phyloP scores from a whole-genome alignment of 768 basidiomycete species.

The Serendipita sp. region DNA sequence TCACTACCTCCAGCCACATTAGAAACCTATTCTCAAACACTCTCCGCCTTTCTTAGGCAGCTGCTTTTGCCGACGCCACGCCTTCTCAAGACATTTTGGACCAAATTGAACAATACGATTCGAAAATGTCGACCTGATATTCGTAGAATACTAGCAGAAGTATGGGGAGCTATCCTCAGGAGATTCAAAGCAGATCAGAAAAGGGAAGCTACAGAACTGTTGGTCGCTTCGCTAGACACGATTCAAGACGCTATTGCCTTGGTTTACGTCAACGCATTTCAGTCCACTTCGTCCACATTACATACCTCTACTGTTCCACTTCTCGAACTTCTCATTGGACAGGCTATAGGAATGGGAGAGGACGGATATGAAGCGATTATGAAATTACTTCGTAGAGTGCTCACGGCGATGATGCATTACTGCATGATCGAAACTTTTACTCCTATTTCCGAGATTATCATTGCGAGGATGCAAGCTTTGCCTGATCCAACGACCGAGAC shows the following conservation, averaged over 20 bases:
- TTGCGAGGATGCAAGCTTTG: constrained; percentile 24
- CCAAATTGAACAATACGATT: constrained; percentile 31
- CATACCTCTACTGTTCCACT: constrained; percentile 61
- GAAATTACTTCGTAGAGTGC: constrained; percentile 48
- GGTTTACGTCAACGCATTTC: neutral
- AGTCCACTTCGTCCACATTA: constrained; percentile 26
- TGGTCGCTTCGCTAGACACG: constrained; percentile 21
- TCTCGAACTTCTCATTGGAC: constrained; percentile 38
- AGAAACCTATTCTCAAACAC: constrained; percentile 47
- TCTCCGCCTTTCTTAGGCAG: constrained; percentile 55
- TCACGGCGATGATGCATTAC: constrained; percentile 75
- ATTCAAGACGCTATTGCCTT: constrained; percentile 24
- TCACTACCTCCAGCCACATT: constrained; percentile 45
- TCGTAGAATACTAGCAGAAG: constrained; percentile 65
- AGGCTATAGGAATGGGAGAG: constrained; percentile 29
- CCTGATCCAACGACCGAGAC: neutral
- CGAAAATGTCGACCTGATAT: constrained; percentile 52
- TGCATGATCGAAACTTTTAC: constrained; percentile 56
- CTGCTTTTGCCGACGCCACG: constrained; percentile 42
- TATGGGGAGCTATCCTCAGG: constrained; percentile 68
- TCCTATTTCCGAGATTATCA: constrained; percentile 36
- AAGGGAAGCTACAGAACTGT: constrained; percentile 36
- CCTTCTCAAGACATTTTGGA: constrained; percentile 34
- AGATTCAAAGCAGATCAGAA: constrained; percentile 48
- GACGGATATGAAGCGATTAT: constrained; percentile 29